Evolutionary conservation across 139 green algal species (phyloP).

Genomic region (Pleodorina starrii): DNA sequence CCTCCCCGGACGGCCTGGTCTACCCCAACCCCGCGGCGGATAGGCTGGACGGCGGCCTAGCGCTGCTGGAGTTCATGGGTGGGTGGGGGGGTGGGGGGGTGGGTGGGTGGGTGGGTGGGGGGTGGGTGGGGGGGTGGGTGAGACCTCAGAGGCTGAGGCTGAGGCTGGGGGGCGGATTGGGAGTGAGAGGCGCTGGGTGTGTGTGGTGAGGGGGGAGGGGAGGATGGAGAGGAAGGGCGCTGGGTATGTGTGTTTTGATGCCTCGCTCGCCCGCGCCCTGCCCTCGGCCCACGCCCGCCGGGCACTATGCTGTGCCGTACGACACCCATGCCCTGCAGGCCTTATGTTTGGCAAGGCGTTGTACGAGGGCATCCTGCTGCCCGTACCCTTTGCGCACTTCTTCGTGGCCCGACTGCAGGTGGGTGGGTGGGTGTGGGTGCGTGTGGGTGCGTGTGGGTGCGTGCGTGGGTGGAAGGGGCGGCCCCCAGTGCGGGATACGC

Average conservation of each 20-base stretch:
- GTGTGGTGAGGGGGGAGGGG: too few relatives aligned
- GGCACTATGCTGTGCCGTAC: too few relatives aligned
- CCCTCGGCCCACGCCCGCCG: too few relatives aligned
- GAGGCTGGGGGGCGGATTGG: too few relatives aligned
- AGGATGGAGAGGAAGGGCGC: too few relatives aligned
- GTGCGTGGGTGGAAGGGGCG: too few relatives aligned
- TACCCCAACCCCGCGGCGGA: slow-evolving; percentile 80
- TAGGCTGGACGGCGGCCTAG: slow-evolving; percentile 59
- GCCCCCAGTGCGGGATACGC: too few relatives aligned
- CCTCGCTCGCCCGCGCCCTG: too few relatives aligned
- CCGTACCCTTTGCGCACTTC: slow-evolving; percentile 84
- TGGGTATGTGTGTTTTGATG: too few relatives aligned
- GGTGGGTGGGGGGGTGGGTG: background rate
- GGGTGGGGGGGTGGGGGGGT: slow-evolving; percentile 3
- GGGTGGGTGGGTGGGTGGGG: background rate
- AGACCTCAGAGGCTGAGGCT: background rate
- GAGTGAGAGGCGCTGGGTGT: too few relatives aligned
- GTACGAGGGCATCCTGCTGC: slow-evolving; percentile 89
- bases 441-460: background rate
- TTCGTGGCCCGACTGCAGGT: slow-evolving; percentile 81
- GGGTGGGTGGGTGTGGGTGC: background rate
- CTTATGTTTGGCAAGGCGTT: slow-evolving; percentile 80
- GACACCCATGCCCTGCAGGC: too few relatives aligned
- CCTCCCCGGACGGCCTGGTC: slow-evolving; percentile 64
- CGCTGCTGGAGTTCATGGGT: slow-evolving; percentile 84